Evolutionary conservation across 768 basidiomycete species (phyloP), one percentile per base, ranked within the genome.

Genomic region (Boletus reticuloceps): DNA sequence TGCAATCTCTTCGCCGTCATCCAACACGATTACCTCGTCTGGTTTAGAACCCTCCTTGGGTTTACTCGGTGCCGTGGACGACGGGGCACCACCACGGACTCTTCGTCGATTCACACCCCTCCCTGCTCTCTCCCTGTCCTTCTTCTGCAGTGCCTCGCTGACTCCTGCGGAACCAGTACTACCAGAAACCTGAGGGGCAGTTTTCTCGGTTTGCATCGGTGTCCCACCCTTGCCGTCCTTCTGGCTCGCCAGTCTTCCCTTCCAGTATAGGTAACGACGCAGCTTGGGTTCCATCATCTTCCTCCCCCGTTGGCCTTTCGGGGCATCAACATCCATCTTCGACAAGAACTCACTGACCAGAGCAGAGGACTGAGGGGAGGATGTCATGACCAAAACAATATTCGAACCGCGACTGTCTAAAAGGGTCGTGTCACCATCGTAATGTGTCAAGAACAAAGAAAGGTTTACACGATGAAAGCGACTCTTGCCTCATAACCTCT

Each of bases 381-480:
- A 84, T 4, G 88, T 83, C 94, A 99, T 96, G 53, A 98, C 77
- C 29, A 98, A 82, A 10, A 95, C 81, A 3, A 82, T 83, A 61
- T 98, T 88, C 19, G 81, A 82, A 4, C 86, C 88, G 4, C 79
- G 79, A 13, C 65, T 61, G 6, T 65, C 78, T 64, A 38, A 25
- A 49, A 49, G 14, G 14, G 40, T 11, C 44, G 6, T 20, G 25
- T 51, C 29, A 64, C 44, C 31, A 38, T n/a, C 11, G 32, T 16
- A n/a, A 8, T 1, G 11, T 27, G 12, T 22, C 36, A 22, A 38
- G 10, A 11, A 19, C 3, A 50, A 27, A 16, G 6, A 2, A 19
- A 20, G 7, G 31, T 65, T 56, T 39, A 69, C 66, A 53, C 7
- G 57, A 59, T 8, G 65, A 64, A 29, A 71, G 53, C 10, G 77